Percentiles rank a stretch among this genome's conserved stretches.
Evolutionary conservation across 805 yeast species (phyloP).

Genomic region (Candida corydali): DNA sequence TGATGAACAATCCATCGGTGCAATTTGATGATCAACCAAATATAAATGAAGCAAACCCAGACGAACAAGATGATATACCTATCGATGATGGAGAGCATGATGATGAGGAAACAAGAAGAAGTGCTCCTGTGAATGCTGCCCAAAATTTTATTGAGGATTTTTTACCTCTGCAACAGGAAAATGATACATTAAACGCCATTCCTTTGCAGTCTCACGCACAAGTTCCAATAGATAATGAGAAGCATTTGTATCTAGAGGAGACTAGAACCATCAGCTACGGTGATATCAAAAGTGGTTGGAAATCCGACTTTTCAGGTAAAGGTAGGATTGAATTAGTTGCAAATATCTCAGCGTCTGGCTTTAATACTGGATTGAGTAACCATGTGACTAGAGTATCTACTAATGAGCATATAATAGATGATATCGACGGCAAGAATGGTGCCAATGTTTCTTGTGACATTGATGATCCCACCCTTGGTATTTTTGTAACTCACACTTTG

Average conservation of each 20-base stretch:
- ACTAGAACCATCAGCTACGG: conserved; percentile 70
- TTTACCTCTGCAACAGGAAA: conserved; percentile 4
- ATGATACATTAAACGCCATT: neutral
- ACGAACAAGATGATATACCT: conserved; percentile 2
- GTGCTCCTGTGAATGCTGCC: conserved; percentile 19
- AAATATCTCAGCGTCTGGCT: conserved; percentile 56
- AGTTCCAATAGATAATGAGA: conserved; percentile 14
- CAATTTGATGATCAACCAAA: neutral
- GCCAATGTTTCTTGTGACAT: conserved; percentile 74
- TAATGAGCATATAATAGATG: conserved; percentile 20
- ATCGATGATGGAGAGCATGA: conserved; percentile 12
- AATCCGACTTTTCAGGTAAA: conserved; percentile 73
- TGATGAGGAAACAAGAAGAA: conserved; percentile 14
- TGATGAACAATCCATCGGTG: conserved; percentile 3
- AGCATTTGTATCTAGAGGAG: conserved; percentile 61
- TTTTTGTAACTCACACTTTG: conserved; percentile 69
- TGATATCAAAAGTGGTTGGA: conserved; percentile 90
- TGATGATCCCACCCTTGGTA: conserved; percentile 75
- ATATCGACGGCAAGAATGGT: conserved; percentile 26
- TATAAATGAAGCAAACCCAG: conserved; percentile 9
- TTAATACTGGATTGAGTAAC: conserved; percentile 50
- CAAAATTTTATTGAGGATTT: conserved; percentile 27
- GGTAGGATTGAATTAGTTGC: conserved; percentile 82
- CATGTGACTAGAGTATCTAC: conserved; percentile 43
- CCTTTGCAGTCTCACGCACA: conserved; percentile 1